Evolutionary conservation across 2,329 filamentous ascomycete genomes (phyloP).

Genomic region (Hymenoscyphus occultus): DNA sequence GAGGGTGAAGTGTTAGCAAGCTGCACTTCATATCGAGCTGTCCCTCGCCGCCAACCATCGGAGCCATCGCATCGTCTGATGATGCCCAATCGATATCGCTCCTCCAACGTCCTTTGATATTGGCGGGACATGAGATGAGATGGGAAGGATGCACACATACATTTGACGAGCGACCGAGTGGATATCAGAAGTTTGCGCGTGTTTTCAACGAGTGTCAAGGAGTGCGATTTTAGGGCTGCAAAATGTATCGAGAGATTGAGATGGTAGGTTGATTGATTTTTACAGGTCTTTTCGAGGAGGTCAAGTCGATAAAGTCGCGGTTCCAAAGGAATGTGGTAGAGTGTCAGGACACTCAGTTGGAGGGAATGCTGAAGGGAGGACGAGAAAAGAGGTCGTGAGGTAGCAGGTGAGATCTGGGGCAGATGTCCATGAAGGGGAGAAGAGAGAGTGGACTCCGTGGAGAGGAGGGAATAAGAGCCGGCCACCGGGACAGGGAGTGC

Average conservation of each 20-base stretch:
- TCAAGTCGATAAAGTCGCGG: slow-evolving; percentile 27
- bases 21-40: not conserved
- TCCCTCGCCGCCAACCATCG: not conserved
- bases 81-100: not conserved
- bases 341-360: slow-evolving; percentile 36
- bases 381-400: slow-evolving; percentile 18
- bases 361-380: slow-evolving; percentile 31
- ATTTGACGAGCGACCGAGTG: slow-evolving; percentile 23
- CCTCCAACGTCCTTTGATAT: too few relatives aligned
- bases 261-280: slow-evolving; percentile 12
- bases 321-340: slow-evolving; percentile 41
- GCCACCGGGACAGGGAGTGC: slow-evolving; percentile 2
- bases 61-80: not conserved
- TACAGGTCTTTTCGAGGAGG: slow-evolving; percentile 13
- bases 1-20: slow-evolving; percentile 1
- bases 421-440: slow-evolving; percentile 16
- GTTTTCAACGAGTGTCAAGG: slow-evolving; percentile 15
- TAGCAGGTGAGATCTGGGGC: slow-evolving; percentile 19
- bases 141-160: slow-evolving; percentile 17
- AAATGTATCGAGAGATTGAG: slow-evolving; percentile 15
- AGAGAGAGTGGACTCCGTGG: not conserved
- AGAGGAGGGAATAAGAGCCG: slow-evolving; percentile 5
- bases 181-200: slow-evolving; percentile 9
- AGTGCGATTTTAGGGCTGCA: slow-evolving; percentile 10
- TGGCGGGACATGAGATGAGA: not conserved